phyloP scores from a whole-genome alignment of 2,329 filamentous ascomycete species.

The Pyricularia grisea region DNA sequence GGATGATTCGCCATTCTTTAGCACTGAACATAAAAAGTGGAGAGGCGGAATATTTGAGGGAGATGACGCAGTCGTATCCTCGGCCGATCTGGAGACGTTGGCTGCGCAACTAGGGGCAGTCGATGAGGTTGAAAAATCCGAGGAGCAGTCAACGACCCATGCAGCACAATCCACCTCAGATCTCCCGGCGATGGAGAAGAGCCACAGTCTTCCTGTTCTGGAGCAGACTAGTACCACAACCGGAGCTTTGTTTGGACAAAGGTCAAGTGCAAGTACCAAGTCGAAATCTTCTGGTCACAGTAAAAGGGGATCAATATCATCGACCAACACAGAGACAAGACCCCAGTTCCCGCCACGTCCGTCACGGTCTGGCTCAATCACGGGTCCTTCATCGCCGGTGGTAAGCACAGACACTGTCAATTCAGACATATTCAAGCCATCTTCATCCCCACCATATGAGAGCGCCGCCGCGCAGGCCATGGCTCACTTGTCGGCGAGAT shows the following conservation, averaged over 20 bases:
- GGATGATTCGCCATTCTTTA: constrained; percentile 90
- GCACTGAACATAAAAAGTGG: constrained; percentile 67
- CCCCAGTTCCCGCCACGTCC: constrained; percentile 36
- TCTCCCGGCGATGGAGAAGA: constrained; percentile 44
- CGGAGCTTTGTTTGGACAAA: constrained; percentile 41
- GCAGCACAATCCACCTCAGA: constrained; percentile 18
- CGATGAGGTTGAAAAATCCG: constrained; percentile 34
- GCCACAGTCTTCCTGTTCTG: constrained; percentile 35
- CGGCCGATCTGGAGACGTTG: constrained; percentile 23
- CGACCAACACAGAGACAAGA: constrained; percentile 39
- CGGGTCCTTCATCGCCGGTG: constrained; percentile 51
- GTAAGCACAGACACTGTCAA: constrained; percentile 59
- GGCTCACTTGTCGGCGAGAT: constrained; percentile 56
- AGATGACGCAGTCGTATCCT: constrained; percentile 35
- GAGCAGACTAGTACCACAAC: constrained; percentile 21
- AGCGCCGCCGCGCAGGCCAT: constrained; percentile 50
- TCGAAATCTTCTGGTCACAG: constrained; percentile 11
- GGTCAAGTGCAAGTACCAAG: constrained; percentile 26
- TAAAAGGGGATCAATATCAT: constrained; percentile 24
- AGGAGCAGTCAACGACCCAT: constrained; percentile 25
- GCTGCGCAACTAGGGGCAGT: constrained; percentile 34
- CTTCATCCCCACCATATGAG: constrained; percentile 45
- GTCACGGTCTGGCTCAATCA: constrained; percentile 54
- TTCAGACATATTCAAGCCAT: constrained; percentile 53
- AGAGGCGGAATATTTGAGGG: constrained; percentile 74